A percentile compares a stretch with the other conserved stretches of the same genome.
phyloP scores from a whole-genome alignment of 495 filamentous ascomycete genomes.

The Aspergillus olivimuriae region DNA sequence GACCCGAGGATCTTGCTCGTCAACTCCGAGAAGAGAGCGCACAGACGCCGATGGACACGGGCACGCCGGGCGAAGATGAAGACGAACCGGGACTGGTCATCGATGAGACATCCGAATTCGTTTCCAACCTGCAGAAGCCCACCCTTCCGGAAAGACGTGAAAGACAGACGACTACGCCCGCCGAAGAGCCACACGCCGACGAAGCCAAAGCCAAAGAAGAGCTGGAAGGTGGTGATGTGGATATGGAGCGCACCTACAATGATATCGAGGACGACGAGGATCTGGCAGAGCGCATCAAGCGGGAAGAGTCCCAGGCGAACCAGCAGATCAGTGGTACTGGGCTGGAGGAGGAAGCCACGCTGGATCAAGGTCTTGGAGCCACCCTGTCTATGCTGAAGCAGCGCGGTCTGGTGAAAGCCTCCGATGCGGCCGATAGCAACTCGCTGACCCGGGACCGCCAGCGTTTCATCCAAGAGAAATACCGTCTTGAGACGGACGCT shows the following conservation, averaged over 20 bases:
- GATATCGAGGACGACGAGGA: conserved; percentile 52
- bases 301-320: conserved; percentile 38
- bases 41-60: conserved; percentile 46
- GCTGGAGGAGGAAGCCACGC: conserved; percentile 74
- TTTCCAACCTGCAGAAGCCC: conserved; percentile 70
- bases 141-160: conserved; percentile 55
- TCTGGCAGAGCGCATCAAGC: conserved; percentile 41
- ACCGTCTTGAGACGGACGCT: conserved; percentile 61
- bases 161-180: conserved; percentile 37
- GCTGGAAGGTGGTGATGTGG: conserved; percentile 50
- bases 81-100: conserved; percentile 75
- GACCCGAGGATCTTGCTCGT: conserved; percentile 78
- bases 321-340: conserved; percentile 62
- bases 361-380: conserved; percentile 72
- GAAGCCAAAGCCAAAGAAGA: conserved; percentile 46
- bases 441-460: conserved; percentile 67
- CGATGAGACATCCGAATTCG: conserved; percentile 92
- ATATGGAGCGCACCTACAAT: conserved; percentile 56
- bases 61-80: conserved; percentile 38
- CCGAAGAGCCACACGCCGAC: conserved; percentile 35
- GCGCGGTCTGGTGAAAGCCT: conserved; percentile 67
- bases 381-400: conserved; percentile 76
- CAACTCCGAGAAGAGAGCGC: conserved; percentile 72
- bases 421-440: conserved; percentile 56
- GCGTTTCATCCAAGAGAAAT: conserved; percentile 76